Base-by-base conservation (phyloP, 768 basidiomycete species). In the Mycena belliarum region DNA sequence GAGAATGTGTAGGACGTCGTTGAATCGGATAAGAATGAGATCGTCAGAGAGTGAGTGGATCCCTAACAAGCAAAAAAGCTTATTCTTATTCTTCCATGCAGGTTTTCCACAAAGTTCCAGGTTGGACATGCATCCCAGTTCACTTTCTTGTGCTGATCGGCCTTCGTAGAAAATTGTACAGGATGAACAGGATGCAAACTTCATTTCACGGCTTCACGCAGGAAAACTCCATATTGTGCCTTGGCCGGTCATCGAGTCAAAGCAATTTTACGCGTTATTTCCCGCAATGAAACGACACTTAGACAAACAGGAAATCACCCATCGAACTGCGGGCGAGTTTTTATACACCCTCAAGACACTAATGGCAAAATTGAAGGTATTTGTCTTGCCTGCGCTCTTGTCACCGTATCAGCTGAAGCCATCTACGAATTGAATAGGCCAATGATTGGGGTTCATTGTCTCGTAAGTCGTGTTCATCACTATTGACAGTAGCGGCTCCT, bases 391-490 rank as follows among this genome's bases (percentile, higher is more conserved):
- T 33, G 29, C 5, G 3, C 15, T 38, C 15, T 51, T 16, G 4
- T 51, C 4, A 4, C 18, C 24, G n/a, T n/a, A n/a, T 54, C 47
- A 6, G 18, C 37, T 26, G 14, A 45, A 43, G 20, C 29, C 29
- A 3, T 23, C 40, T 26, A 15, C 32, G 10, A 18, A 40, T 54
- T 16, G 5, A 4, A n/a, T n/a, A 85, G 85, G 78, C 81, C 2
- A 85, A 85, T 33, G 86, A 87, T 58, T 87, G 86, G 85, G 82
- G 83, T 16, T 75, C 85, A 0, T 71, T 86, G 48, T 85, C 85
- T 45, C 83, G 86, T 87, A 61, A 47, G 83, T 68, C 82, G 67
- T 24, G 80, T 25, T 56, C 29, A 18, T 9, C 16, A 2, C 3
- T 15, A 24, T 4, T 41, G n/a, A n/a, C n/a, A n/a, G n/a, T 20